Conservation (phyloP, 768 basidiomycete species). For the Rhodocollybia butyracea region DNA sequence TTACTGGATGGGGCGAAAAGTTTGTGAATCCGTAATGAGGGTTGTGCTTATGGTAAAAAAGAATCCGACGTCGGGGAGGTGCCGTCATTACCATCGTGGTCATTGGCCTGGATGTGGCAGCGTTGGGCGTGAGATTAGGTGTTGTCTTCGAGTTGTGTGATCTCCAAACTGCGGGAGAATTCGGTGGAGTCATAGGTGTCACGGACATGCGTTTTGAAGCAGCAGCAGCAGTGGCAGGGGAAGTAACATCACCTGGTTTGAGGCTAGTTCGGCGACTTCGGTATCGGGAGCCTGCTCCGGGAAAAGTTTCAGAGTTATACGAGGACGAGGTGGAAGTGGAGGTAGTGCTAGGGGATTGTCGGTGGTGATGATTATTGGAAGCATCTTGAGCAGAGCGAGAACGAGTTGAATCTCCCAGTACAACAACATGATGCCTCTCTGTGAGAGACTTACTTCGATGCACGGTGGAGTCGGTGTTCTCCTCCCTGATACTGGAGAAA, state of each 20-base stretch:
- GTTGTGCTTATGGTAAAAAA: slow-evolving; percentile 63
- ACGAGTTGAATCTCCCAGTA: slow-evolving; percentile 2
- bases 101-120: background rate
- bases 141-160: background rate
- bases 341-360: background rate
- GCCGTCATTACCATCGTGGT: background rate
- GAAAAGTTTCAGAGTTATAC: background rate
- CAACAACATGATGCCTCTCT: background rate
- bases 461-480: too few relatives aligned
- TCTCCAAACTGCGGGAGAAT: slow-evolving; percentile 4
- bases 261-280: slow-evolving; percentile 1
- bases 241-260: background rate
- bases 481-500: too few relatives aligned
- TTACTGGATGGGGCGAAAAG: slow-evolving; percentile 64
- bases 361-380: background rate
- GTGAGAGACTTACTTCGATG: slow-evolving; percentile 7
- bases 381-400: slow-evolving; percentile 6
- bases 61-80: slow-evolving; percentile 32
- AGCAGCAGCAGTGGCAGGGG: background rate
- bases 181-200: background rate
- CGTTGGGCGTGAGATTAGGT: background rate
- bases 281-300: background rate
- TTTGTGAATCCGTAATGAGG: slow-evolving; percentile 74
- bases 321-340: background rate
- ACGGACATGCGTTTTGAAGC: background rate